phyloP scores from a whole-genome alignment of 805 yeast genomes.

The Monosporozyma solicola region DNA sequence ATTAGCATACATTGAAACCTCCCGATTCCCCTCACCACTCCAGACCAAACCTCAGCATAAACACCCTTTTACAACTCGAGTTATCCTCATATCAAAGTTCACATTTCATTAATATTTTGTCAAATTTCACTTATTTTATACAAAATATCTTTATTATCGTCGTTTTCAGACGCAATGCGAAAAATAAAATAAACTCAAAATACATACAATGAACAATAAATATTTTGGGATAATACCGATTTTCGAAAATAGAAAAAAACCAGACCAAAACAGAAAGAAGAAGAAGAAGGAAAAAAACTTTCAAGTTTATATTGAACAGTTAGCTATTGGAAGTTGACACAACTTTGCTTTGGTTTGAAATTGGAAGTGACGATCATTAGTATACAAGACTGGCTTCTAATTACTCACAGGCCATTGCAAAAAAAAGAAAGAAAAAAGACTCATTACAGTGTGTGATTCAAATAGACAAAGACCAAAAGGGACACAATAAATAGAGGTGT shows the following conservation, averaged over 20 bases:
- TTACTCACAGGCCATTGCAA: too few relatives aligned
- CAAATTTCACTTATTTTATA: background rate
- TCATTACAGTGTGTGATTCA: too few relatives aligned
- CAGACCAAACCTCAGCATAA: background rate
- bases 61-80: background rate
- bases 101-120: background rate
- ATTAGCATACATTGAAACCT: background rate
- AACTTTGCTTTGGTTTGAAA: background rate
- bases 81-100: background rate
- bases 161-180: background rate
- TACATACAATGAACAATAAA: background rate
- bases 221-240: background rate
- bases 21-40: background rate
- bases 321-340: background rate
- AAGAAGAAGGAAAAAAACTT: background rate
- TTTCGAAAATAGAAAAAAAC: background rate
- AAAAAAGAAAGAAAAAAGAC: too few relatives aligned
- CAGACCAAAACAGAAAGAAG: background rate
- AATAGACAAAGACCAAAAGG: too few relatives aligned
- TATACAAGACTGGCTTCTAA: too few relatives aligned
- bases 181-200: background rate
- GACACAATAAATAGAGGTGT: too few relatives aligned
- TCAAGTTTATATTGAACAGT: background rate
- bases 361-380: background rate
- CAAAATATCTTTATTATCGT: background rate